Conservation (phyloP, 2,329 filamentous ascomycete genomes). For the Cladosporium sp. region DNA sequence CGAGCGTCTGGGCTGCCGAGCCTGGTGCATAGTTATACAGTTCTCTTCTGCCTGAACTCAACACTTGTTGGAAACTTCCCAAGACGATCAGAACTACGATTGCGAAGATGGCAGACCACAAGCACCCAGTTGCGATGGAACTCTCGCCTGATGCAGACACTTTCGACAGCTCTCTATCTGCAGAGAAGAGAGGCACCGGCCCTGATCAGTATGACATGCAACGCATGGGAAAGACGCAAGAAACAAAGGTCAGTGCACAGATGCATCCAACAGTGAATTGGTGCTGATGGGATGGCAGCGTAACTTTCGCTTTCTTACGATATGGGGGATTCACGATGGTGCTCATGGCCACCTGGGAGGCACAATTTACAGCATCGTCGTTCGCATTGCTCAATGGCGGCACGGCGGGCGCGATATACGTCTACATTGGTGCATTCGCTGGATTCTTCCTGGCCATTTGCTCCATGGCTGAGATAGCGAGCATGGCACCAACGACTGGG, state of each 20-base stretch:
- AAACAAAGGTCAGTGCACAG: slow-evolving; percentile 8
- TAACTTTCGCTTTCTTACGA: slow-evolving; percentile 30
- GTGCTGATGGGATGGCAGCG: background rate
- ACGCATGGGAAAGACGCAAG: slow-evolving; percentile 22
- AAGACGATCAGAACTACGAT: too few relatives aligned
- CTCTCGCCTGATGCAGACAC: background rate
- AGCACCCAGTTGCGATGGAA: slow-evolving; percentile 8
- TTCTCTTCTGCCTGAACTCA: too few relatives aligned
- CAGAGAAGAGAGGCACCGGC: slow-evolving; percentile 17
- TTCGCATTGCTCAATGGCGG: slow-evolving; percentile 35
- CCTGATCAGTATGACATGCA: slow-evolving; percentile 22
- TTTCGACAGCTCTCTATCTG: background rate
- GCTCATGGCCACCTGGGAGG: slow-evolving; percentile 35
- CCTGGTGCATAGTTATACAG: too few relatives aligned
- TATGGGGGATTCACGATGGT: slow-evolving; percentile 31
- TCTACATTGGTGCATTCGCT: slow-evolving; percentile 32
- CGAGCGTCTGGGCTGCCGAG: too few relatives aligned
- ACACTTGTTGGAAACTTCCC: too few relatives aligned
- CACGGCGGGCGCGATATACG: slow-evolving; percentile 36
- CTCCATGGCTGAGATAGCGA: slow-evolving; percentile 36
- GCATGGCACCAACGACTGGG: slow-evolving; percentile 36
- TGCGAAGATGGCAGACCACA: slow-evolving; percentile 4
- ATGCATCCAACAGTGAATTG: too few relatives aligned
- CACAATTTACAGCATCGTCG: slow-evolving; percentile 33
- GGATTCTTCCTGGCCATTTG: slow-evolving; percentile 33